Conservation (phyloP, 305 asterid species). For the Fraxinus latifolia region DNA sequence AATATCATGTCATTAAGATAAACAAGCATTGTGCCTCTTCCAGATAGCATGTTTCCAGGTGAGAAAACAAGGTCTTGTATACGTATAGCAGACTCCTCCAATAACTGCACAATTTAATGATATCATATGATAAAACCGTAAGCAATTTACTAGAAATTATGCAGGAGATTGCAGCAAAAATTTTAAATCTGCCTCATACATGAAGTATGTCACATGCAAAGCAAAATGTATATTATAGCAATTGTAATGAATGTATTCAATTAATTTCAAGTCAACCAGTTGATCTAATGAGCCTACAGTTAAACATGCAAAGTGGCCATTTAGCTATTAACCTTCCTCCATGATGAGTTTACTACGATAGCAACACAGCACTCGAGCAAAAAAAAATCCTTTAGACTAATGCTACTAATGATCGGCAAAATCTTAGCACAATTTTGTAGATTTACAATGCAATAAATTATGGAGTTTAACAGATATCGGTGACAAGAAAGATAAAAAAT, state of each 20-base stretch:
- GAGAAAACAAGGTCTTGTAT: constrained; percentile 38
- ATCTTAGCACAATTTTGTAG: neutral
- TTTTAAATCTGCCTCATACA: neutral
- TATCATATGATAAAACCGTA: neutral
- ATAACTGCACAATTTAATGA: constrained; percentile 34
- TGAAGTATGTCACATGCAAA: neutral
- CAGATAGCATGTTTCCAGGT: constrained; percentile 43
- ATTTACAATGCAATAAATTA: neutral
- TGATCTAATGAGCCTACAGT: neutral
- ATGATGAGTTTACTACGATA: neutral
- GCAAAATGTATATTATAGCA: neutral
- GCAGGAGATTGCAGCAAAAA: constrained; percentile 2
- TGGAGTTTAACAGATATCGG: neutral
- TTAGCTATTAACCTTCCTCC: neutral
- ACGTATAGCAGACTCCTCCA: constrained; percentile 36
- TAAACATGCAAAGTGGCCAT: neutral
- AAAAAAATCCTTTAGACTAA: neutral
- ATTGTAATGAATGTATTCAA: neutral
- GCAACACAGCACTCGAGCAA: neutral
- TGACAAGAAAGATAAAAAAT: constrained; percentile 11
- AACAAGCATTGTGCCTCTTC: constrained; percentile 40
- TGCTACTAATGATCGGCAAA: neutral
- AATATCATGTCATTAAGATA: constrained; percentile 46
- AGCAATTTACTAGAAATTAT: constrained; percentile 12
- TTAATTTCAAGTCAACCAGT: neutral